Base-by-base conservation (phyloP, 2,329 filamentous ascomycete genomes). In the Alternaria arbusti region DNA sequence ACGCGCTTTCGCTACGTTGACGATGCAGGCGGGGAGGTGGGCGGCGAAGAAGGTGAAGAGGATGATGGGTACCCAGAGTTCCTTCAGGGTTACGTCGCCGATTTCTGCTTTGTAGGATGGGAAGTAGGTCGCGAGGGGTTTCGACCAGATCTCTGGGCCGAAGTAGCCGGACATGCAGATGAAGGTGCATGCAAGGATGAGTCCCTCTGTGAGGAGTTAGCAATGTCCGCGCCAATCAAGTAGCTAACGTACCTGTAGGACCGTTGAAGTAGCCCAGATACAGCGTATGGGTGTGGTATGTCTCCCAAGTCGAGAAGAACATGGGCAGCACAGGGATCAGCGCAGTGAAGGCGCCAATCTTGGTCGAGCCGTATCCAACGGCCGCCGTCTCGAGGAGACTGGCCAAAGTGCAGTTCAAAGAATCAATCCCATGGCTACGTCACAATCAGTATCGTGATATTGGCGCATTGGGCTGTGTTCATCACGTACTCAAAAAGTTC, bases 271-370 rank as follows among this genome's bases (percentile, higher is more conserved):
- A 93, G 59, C 96, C 96, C 12, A 99, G 89, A 80, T 97, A 99
- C 6, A 99, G 85, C 0, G 96, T 98, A 80, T 99, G 96, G 6
- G 96, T 97, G 82, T 99, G 96, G 80, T 97, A 99, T 1, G 96
- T 99, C 83, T 99, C 96, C 96, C 96, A 99, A 2, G 96, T 99
- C 4, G 95, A 97, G 83, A 99, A 97, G 85, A 97, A 99, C 96
- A 99, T 99, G 64, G 96, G 93, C 47, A 99, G 84, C 72, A 94
- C 96, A 2, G 96, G 96, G 64, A 95, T 89, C 46, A 99, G 84
- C 2, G 94, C 94, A 1, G 96, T 98, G 79, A 97, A 96, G 61
- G 96, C 91, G 69, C 96, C 96, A 20, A 93, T 89, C 67, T 89
- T 90, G 17, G 92, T 93, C 5, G 92, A 89, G 44, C 96, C 96